phyloP scores from a whole-genome alignment of 495 filamentous ascomycete species.

The Sordaria brevicollis region DNA sequence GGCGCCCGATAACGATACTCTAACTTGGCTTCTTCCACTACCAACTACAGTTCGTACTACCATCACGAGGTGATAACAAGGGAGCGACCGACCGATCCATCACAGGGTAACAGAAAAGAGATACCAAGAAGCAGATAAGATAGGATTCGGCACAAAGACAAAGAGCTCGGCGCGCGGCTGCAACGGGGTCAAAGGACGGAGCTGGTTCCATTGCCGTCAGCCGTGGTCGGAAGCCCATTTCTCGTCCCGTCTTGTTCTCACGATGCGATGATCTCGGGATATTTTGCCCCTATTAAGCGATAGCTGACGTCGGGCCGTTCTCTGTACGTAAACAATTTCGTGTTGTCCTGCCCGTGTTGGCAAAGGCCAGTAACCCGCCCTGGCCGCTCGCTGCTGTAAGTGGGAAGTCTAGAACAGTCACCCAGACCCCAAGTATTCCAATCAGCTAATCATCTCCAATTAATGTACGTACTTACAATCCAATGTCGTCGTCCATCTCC shows the following conservation, averaged over 20 bases:
- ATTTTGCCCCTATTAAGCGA: background rate
- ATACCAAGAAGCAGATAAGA: background rate
- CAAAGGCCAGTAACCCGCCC: too few species aligned
- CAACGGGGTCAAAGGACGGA: background rate
- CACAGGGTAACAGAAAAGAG: background rate
- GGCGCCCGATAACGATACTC: background rate
- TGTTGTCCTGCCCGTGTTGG: background rate
- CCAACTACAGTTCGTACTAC: too few species aligned
- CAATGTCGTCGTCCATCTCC: background rate
- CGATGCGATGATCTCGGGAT: background rate
- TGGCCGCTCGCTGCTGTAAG: background rate
- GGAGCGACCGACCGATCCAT: background rate
- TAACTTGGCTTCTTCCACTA: background rate
- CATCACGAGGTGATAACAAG: background rate
- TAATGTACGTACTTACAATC: background rate
- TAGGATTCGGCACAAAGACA: background rate
- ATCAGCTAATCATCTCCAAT: background rate
- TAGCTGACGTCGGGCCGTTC: background rate
- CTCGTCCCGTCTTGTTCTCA: background rate
- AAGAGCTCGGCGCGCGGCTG: background rate
- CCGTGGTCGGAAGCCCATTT: background rate
- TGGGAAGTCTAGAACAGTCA: background rate
- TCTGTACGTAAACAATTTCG: background rate
- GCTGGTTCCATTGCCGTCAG: background rate
- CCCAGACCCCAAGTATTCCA: background rate